phyloP scores from a whole-genome alignment of 1,284 basidiomycete genomes.

The Schizophyllum amplum region DNA sequence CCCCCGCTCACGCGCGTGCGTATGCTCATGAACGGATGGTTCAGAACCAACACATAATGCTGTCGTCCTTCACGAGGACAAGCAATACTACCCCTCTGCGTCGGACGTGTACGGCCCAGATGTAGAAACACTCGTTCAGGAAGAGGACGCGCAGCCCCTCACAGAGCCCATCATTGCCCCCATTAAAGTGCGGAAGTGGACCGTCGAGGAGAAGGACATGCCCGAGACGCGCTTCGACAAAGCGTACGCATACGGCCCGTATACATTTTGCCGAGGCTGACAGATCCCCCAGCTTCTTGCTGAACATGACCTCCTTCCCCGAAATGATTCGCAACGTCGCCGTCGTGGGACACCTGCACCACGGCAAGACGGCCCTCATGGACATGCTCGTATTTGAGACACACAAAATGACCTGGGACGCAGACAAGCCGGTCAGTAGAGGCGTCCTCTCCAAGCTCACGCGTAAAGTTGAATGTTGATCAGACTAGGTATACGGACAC shows the following conservation, averaged over 20 bases:
- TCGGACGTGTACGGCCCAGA: constrained; percentile 88
- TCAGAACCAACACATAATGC: constrained; percentile 74
- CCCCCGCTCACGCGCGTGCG: constrained; percentile 8
- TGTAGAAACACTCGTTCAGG: constrained; percentile 96
- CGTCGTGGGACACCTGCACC: constrained; percentile 92
- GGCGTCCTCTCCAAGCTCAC: constrained; percentile 5
- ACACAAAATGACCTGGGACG: constrained; percentile 90
- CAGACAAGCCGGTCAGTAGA: constrained; percentile 70
- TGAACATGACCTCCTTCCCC: constrained; percentile 88
- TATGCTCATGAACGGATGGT: constrained; percentile 15
- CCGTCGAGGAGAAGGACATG: constrained; percentile 87
- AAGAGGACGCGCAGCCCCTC: constrained; percentile 95
- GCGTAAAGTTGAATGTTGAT: constrained; percentile 4
- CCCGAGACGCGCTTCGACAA: constrained; percentile 92
- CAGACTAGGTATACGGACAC: constrained; percentile 93
- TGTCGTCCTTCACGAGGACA: constrained; percentile 93
- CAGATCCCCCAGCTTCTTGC: constrained; percentile 88
- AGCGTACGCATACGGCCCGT: constrained; percentile 60
- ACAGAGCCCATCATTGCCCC: constrained; percentile 95
- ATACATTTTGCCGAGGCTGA: too few relatives aligned
- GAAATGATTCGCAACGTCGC: constrained; percentile 95
- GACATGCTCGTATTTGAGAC: constrained; percentile 98
- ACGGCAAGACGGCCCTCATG: constrained; percentile 94
- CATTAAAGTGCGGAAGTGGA: constrained; percentile 89
- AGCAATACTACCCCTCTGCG: constrained; percentile 95